A percentile compares a stretch with the other conserved stretches of the same genome.
Conservation (phyloP, 2,329 filamentous ascomycete genomes). For the Ophiostoma sp. region DNA sequence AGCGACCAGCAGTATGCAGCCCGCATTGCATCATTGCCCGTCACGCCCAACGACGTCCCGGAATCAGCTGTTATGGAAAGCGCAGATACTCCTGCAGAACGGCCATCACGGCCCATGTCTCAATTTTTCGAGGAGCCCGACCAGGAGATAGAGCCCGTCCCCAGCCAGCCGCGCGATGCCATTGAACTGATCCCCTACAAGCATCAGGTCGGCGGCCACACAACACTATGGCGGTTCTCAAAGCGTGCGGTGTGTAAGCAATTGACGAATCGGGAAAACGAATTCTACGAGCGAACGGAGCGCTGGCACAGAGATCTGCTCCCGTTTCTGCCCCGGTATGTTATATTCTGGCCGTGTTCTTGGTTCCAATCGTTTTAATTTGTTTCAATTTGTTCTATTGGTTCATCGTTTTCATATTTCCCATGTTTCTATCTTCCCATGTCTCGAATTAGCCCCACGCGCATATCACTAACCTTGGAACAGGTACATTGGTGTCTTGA, state of each 20-base stretch:
- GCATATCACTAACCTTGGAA: conserved; percentile 12
- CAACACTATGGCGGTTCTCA: conserved; percentile 92
- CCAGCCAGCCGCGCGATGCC: conserved; percentile 66
- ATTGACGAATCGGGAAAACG: conserved; percentile 95
- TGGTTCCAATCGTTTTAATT: too few relatives aligned
- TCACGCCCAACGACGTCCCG: conserved; percentile 32
- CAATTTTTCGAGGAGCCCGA: conserved; percentile 45
- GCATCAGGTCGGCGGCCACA: conserved; percentile 95
- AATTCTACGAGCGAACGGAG: conserved; percentile 97
- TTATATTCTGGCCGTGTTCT: conserved; percentile 5
- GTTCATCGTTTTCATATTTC: not conserved
- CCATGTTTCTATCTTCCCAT: too few relatives aligned
- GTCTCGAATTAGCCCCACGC: too few relatives aligned
- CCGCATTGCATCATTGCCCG: conserved; percentile 20
- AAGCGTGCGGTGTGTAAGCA: conserved; percentile 95
- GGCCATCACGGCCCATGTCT: conserved; percentile 37
- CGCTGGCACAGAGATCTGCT: conserved; percentile 82
- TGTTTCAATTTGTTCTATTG: conserved; percentile 16
- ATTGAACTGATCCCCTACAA: conserved; percentile 96
- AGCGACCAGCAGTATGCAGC: conserved; percentile 22
- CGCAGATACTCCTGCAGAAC: conserved; percentile 31
- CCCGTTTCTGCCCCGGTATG: conserved; percentile 78
- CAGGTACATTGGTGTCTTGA: conserved; percentile 94
- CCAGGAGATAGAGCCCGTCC: conserved; percentile 47
- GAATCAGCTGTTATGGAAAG: conserved; percentile 39